Evolutionary conservation across 805 yeast species (phyloP), one percentile per base, ranked within the genome.

Genomic region (Pichia phayaonensis): DNA sequence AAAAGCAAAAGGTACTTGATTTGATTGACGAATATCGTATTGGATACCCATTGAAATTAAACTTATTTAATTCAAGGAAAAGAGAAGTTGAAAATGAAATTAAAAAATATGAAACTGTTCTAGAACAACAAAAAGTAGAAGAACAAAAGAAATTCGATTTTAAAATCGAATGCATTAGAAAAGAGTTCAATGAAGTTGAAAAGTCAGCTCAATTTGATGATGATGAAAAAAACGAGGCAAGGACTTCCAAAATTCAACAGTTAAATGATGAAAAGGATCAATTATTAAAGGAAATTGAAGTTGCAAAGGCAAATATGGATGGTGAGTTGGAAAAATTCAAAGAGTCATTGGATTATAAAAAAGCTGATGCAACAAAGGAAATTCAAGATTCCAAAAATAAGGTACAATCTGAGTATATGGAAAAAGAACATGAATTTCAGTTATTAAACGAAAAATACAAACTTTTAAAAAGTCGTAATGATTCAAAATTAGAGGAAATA

Each of bases 161-260:
- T 16, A 24, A 24, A 18, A 26, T 24, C 21, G 42, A 51, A 2
- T 56, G 53, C 41, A 53, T 51, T 24, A 52, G 54, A 31, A 57
- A 58, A 31, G 46, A 61, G 10, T 26, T 40, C 40, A 61, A 56
- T 50, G 56, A 61, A 11, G 60, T 58, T 34, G 20, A 16, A 0
- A 58, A 58, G 4, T 54, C 57, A 18, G 47, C 52, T 18, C 54
- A 55, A 16, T 36, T 62, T 60, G 46, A 63, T 55, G 44, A 61
- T 22, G 74, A 66, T 22, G 61, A 62, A 52, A 57, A 56, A 34
- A 50, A 59, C 16, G 61, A 64, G 56, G 57, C 45, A 62, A 59
- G 42, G 62, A 39, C 27, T 4, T 46, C n/a, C 64, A 64, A 42
- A 65, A 57, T 18, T 6, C 15, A 46, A 11, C 10, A 8, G 11